Evolutionary conservation across 331 rosid genomes (phyloP).

Genomic region (Saraca asoca): DNA sequence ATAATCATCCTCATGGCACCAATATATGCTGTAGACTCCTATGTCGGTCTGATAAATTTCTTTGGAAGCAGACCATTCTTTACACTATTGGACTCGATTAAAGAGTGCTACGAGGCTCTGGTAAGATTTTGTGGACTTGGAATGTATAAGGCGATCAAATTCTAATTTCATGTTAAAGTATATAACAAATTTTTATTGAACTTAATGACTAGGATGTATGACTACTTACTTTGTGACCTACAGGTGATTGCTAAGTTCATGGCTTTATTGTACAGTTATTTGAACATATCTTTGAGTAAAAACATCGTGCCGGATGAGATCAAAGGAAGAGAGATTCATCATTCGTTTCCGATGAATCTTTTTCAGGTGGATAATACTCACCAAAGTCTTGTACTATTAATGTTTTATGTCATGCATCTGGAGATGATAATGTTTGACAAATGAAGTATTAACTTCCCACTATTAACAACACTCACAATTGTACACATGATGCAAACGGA

Average conservation of each 20-base stretch:
- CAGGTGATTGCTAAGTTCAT: constrained; percentile 93
- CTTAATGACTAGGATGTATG: constrained; percentile 11
- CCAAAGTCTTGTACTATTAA: not conserved
- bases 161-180: not conserved
- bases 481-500: no score
- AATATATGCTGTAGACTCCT: constrained; percentile 68
- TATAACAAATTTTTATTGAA: not conserved
- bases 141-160: constrained; percentile 5
- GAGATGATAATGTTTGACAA: not conserved
- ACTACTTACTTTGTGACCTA: constrained; percentile 16
- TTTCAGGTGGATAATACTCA: constrained; percentile 54
- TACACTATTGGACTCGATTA: constrained; percentile 69
- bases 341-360: constrained; percentile 84
- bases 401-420: constrained; percentile 10
- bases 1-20: constrained; percentile 89
- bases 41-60: constrained; percentile 76
- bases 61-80: constrained; percentile 73
- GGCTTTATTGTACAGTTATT: constrained; percentile 75
- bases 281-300: constrained; percentile 74
- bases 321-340: constrained; percentile 89
- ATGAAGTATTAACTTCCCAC: not conserved
- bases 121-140: constrained; percentile 43
- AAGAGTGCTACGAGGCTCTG: constrained; percentile 89
- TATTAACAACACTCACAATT: no score
- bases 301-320: constrained; percentile 76